Evolutionary conservation across 2,329 filamentous ascomycete genomes (phyloP), one percentile per base, ranked within the genome.

Genomic region (Fusarium torulosum): DNA sequence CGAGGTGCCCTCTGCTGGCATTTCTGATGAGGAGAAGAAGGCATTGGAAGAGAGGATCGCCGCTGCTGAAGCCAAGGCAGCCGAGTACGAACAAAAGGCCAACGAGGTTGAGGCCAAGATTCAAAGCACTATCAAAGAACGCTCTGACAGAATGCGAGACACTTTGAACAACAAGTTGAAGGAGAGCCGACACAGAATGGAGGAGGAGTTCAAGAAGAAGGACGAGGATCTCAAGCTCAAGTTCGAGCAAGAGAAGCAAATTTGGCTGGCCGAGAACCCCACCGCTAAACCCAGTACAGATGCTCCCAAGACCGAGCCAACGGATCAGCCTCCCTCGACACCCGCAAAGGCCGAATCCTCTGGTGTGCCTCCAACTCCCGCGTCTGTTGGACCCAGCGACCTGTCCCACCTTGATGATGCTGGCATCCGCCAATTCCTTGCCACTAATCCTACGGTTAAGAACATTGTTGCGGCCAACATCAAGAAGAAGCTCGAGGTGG

Each of bases 141-240:
- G 89, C 43, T 89, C 88, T 2, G 87, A 92, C 42, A 86, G 86
- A 75, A 91, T 93, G 90, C 91, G 89, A 73, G 83, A 86, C 21
- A 79, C 85, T 3, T 79, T 93, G 49, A 90, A 89, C 72, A 89
- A 87, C 74, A 93, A 91, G 75, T 83, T 97, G 17, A 86, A 83
- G 57, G 92, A 93, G 70, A 86, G 89, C 43, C 85, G 84, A 67
- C 77, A 83, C 50, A 81, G 83, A 61, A 79, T 82, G 66, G 83
- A 84, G 50, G 83, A 84, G 31, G 82, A 85, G 59, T 82, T 81
- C 55, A 87, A 87, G 72, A 82, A 84, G 60, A 86, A 86, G 71
- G 81, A 83, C 23, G 82, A 81, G 38, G 82, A 86, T 42, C 77
- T 84, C 43, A 86, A 86, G 67, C 77, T 88, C 44, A 83, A 81